These are phyloP conservation scores for Podila epicladia DNA, from an alignment of 192 early-diverging fungal species.

Conservation along the genomic window DNA sequence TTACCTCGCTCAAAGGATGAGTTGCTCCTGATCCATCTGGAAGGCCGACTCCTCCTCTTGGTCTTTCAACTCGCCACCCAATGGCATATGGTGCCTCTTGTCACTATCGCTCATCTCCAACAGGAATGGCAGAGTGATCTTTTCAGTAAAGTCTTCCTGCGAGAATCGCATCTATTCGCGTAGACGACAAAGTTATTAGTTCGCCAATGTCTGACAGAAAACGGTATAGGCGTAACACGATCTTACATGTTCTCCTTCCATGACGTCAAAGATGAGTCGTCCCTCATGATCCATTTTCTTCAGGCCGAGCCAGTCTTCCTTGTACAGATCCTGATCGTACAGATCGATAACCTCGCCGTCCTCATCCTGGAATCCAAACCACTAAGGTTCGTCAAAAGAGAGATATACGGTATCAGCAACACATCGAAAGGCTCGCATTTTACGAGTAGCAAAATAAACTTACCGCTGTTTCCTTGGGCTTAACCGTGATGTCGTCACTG, in stretches of 20 bases:
- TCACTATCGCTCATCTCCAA: slow-evolving; percentile 13
- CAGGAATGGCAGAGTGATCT: slow-evolving; percentile 55
- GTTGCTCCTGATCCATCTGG: background rate
- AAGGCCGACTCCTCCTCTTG: background rate
- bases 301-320: slow-evolving; percentile 78
- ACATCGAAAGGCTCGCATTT: slow-evolving; percentile 2
- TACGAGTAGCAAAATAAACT: slow-evolving; percentile 5
- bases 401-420: background rate
- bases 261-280: slow-evolving; percentile 55
- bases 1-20: background rate
- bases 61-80: background rate
- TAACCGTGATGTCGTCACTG: slow-evolving; percentile 79
- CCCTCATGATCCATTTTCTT: slow-evolving; percentile 59
- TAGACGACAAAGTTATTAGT: background rate
- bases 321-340: slow-evolving; percentile 67
- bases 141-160: slow-evolving; percentile 48
- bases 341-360: slow-evolving; percentile 61
- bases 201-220: background rate
- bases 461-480: slow-evolving; percentile 68
- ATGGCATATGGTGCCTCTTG: background rate
- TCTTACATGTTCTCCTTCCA: slow-evolving; percentile 66
- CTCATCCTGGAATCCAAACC: slow-evolving; percentile 77
- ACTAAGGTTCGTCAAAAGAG: slow-evolving; percentile 48
- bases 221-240: background rate
- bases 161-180: slow-evolving; percentile 54